A percentile compares a stretch with the other conserved stretches of the same genome.
These are phyloP conservation scores for Hypoxylon cercidicola DNA, from an alignment of 495 filamentous ascomycete genomes.

Conservation along the genomic window DNA sequence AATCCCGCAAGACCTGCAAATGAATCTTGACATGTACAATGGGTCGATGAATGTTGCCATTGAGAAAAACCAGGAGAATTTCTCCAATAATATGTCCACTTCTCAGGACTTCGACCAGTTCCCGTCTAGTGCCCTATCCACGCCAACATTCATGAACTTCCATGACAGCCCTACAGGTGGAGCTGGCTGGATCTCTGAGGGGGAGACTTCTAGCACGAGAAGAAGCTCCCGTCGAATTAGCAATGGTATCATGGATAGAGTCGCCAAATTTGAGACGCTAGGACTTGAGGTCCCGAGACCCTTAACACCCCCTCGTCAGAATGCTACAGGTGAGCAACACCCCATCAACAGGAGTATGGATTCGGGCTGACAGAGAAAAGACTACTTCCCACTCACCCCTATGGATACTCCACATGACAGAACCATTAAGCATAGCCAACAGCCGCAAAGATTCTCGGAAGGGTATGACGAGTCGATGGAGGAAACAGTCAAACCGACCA, in stretches of 20 bases:
- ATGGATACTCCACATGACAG: conserved; percentile 57
- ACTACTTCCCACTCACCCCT: conserved; percentile 60
- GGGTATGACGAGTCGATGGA: conserved; percentile 67
- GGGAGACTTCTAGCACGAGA: conserved; percentile 50
- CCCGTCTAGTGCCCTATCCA: conserved; percentile 53
- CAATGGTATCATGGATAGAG: conserved; percentile 63
- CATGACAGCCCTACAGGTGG: conserved; percentile 53
- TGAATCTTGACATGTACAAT: conserved; percentile 55
- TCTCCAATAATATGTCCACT: conserved; percentile 41
- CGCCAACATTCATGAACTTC: conserved; percentile 58
- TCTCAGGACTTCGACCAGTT: conserved; percentile 55
- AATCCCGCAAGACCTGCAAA: conserved; percentile 44
- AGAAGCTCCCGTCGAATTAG: conserved; percentile 59
- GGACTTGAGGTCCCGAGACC: conserved; percentile 58
- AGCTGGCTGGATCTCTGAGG: conserved; percentile 59
- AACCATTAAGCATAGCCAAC: conserved; percentile 43
- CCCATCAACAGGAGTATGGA: neutral
- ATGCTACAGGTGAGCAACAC: conserved; percentile 61
- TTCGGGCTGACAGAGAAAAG: conserved; percentile 41
- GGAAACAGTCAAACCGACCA: conserved; percentile 64
- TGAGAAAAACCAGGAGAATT: conserved; percentile 56
- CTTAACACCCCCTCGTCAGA: conserved; percentile 67
- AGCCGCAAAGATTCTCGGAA: conserved; percentile 56
- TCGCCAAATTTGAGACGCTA: conserved; percentile 62
- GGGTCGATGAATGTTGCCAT: conserved; percentile 54